Conservation (phyloP, 306 rosid species). For the Vigna nakashimae region DNA sequence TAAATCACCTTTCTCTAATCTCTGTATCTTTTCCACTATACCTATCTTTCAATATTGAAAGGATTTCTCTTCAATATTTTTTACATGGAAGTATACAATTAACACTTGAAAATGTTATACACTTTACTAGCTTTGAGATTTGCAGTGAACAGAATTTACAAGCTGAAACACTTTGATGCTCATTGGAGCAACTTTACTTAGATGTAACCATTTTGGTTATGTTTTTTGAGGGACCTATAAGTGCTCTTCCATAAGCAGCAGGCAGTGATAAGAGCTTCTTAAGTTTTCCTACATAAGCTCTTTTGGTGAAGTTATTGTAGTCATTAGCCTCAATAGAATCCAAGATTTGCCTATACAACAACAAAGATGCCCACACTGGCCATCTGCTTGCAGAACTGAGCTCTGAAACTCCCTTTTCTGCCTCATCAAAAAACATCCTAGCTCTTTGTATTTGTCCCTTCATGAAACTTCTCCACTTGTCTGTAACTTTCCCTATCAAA, state of each 20-base stretch:
- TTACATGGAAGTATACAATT: slow-evolving; percentile 17
- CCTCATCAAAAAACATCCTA: slow-evolving; percentile 89
- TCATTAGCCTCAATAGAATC: slow-evolving; percentile 97
- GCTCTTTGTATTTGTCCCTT: slow-evolving; percentile 88
- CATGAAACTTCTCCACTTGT: slow-evolving; percentile 93
- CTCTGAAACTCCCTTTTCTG: slow-evolving; percentile 87
- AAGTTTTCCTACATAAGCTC: slow-evolving; percentile 83
- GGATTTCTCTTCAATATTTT: slow-evolving; percentile 26
- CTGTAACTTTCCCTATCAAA: slow-evolving; percentile 68
- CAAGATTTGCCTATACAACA: slow-evolving; percentile 81
- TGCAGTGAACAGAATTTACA: slow-evolving; percentile 38
- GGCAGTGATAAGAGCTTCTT: slow-evolving; percentile 80
- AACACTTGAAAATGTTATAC: slow-evolving; percentile 39
- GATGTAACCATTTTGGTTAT: slow-evolving; percentile 51
- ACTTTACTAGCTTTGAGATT: slow-evolving; percentile 8
- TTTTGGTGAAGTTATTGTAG: slow-evolving; percentile 85
- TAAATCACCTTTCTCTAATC: no score
- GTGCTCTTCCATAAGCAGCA: slow-evolving; percentile 74
- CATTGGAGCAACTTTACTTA: slow-evolving; percentile 28
- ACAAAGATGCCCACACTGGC: slow-evolving; percentile 92
- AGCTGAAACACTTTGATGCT: slow-evolving; percentile 19
- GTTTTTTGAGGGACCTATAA: slow-evolving; percentile 55
- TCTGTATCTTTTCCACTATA: no score
- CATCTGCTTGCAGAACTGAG: slow-evolving; percentile 86
- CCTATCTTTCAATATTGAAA: background rate